Conservation (phyloP, 805 yeast species). For the Komagataella pastoris region DNA sequence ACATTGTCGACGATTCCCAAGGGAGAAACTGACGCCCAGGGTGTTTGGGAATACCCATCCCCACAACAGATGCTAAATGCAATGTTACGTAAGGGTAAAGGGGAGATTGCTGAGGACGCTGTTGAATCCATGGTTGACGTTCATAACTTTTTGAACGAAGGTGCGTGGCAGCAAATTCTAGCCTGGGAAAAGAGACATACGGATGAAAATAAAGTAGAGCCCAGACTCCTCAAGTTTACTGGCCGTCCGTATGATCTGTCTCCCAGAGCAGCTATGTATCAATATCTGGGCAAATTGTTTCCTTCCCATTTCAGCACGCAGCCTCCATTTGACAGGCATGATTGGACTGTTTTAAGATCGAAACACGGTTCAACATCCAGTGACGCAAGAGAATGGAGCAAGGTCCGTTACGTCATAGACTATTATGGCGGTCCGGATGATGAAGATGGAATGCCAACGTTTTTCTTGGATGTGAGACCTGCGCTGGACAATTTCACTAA, state of each 20-base stretch:
- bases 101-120: conserved; percentile 86
- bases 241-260: conserved; percentile 84
- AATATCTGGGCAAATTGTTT: conserved; percentile 50
- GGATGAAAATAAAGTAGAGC: conserved; percentile 37
- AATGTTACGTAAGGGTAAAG: conserved; percentile 89
- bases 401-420: conserved; percentile 87
- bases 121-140: conserved; percentile 95
- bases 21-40: conserved; percentile 50
- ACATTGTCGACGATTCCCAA: conserved; percentile 79
- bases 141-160: conserved; percentile 92
- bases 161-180: conserved; percentile 91
- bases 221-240: conserved; percentile 73
- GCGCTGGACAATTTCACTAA: conserved; percentile 62
- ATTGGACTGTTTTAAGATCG: conserved; percentile 87
- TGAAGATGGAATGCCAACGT: conserved; percentile 79
- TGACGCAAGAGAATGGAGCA: conserved; percentile 27
- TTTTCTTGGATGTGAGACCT: conserved; percentile 89
- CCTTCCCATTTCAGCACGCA: conserved; percentile 62
- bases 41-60: conserved; percentile 97
- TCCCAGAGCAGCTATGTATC: conserved; percentile 71
- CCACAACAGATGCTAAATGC: conserved; percentile 99
- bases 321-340: conserved; percentile 96
- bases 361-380: conserved; percentile 15
- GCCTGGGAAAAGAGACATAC: conserved; percentile 82
- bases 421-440: conserved; percentile 92